Conservation (phyloP, 1,284 basidiomycete species). For the Apiotrichum mycotoxinovorans region DNA sequence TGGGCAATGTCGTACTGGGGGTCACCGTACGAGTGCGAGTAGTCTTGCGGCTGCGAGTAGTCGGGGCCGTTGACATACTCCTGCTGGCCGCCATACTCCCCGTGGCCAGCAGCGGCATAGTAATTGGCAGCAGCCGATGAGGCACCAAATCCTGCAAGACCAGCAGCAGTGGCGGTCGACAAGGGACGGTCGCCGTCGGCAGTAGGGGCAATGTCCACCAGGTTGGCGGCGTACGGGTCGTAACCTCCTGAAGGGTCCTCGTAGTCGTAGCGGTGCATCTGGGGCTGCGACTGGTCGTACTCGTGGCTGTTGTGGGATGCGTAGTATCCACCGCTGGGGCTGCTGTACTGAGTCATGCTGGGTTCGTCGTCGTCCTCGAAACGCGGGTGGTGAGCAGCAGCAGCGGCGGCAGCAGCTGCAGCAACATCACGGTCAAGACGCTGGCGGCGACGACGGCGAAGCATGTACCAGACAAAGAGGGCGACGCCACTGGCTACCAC, state of each 20-base stretch:
- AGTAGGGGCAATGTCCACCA: slow-evolving; percentile 25
- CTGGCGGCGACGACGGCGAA: slow-evolving; percentile 46
- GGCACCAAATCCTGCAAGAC: slow-evolving; percentile 25
- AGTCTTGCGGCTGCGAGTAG: slow-evolving; percentile 9
- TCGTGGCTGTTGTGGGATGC: slow-evolving; percentile 25
- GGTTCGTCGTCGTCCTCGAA: slow-evolving; percentile 48
- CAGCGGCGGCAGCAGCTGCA: slow-evolving; percentile 49
- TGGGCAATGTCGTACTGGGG: slow-evolving; percentile 38
- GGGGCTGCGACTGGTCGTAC: slow-evolving; percentile 15
- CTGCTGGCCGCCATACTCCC: slow-evolving; percentile 9
- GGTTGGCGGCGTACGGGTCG: slow-evolving; percentile 46
- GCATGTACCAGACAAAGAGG: slow-evolving; percentile 45
- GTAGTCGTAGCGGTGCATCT: slow-evolving; percentile 39
- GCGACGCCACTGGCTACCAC: slow-evolving; percentile 44
- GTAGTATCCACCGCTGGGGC: slow-evolving; percentile 36
- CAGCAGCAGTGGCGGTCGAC: slow-evolving; percentile 3
- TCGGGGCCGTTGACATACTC: not conserved
- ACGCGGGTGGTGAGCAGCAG: slow-evolving; percentile 40
- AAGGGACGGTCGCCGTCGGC: slow-evolving; percentile 20
- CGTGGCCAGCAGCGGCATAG: not conserved
- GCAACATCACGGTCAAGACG: slow-evolving; percentile 50
- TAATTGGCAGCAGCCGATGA: slow-evolving; percentile 27
- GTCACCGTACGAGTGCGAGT: slow-evolving; percentile 37
- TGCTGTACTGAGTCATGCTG: slow-evolving; percentile 43
- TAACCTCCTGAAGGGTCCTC: slow-evolving; percentile 48